Conservation (phyloP, 108 stramenopile species). For the Cyclotella choctawhatcheeana region DNA sequence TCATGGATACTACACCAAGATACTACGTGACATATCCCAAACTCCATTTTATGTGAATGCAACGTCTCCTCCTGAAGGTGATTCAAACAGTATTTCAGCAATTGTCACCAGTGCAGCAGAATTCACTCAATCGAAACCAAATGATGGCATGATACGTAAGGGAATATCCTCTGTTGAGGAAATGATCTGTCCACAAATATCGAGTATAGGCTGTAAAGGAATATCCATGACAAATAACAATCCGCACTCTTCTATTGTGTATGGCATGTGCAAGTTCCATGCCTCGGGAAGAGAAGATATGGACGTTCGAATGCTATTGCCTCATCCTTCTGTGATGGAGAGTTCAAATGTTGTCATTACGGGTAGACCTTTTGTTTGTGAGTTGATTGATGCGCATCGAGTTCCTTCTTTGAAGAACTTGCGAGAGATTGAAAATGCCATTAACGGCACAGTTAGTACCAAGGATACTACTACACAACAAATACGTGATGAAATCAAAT, state of each 20-base stretch:
- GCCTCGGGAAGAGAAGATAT: conserved; percentile 90
- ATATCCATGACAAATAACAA: conserved; percentile 69
- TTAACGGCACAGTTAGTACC: conserved; percentile 43
- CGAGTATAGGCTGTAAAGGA: conserved; percentile 52
- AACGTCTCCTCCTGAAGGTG: neutral
- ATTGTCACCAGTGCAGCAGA: neutral
- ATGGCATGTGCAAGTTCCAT: conserved; percentile 86
- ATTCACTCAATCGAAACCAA: conserved; percentile 10
- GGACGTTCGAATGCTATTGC: conserved; percentile 88
- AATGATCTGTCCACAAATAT: conserved; percentile 65
- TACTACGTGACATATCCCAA: conserved; percentile 74
- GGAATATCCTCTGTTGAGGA: conserved; percentile 84
- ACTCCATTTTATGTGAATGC: conserved; percentile 76
- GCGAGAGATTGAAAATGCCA: conserved; percentile 35
- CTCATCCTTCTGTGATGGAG: conserved; percentile 35
- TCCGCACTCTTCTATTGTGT: conserved; percentile 34
- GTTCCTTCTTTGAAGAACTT: conserved; percentile 54
- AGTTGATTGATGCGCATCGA: conserved; percentile 74
- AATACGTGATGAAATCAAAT: conserved; percentile 11
- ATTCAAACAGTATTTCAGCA: neutral
- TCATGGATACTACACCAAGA: conserved; percentile 76
- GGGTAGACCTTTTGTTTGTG: conserved; percentile 83
- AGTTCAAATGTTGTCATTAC: conserved; percentile 29
- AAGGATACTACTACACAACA: neutral
- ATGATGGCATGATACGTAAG: conserved; percentile 47